Evolutionary conservation across 257 asterid genomes (phyloP), one percentile per base, ranked within the genome.

Genomic region (Phtheirospermum japonicum): DNA sequence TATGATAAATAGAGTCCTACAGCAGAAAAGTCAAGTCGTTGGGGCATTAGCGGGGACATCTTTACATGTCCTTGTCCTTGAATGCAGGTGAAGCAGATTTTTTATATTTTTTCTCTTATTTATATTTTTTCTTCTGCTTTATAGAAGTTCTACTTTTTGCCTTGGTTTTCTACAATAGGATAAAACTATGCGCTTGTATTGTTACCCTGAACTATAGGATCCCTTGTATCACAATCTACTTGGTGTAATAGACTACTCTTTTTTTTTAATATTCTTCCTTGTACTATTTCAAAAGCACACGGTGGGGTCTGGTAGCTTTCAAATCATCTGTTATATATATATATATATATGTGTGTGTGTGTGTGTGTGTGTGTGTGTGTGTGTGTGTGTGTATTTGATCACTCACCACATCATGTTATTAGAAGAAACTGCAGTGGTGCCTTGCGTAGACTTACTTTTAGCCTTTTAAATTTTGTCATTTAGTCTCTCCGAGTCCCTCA

Each of bases 31-130:
- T 61, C 34, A 10, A 53, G 48, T 39, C 45, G 6, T 53, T 56
- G 67, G 73, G 42, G 65, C 13, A 2, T 37, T 36, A 31, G 63
- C 18, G 59, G 54, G 66, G 32, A 34, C 33, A 42, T 56, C 57
- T 65, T 63, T 75, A 64, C 50, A 59, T 67, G 67, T 28, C 39
- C 50, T 18, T 67, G 62, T 39, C 43, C 67, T 68, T 51, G 50
- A 40, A 37, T 76, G 57, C 51, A 71, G 77, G 73, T 63, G 65
- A 71, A 62, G 52, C 17, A 4, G 37, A 7, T 7, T 54, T n/a
- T 19, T 34, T 57, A 14, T 34, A 36, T 13, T 40, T 42, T 19
- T 23, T 48, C 7, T 11, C 13, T 14, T 6, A 17, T 48, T 48
- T 48, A 48, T 2, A 0, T 9, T 14, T 16, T 14, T 48, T 48